Conservation (phyloP, 1,284 basidiomycete species). For the Mrakiaceae sp. region DNA sequence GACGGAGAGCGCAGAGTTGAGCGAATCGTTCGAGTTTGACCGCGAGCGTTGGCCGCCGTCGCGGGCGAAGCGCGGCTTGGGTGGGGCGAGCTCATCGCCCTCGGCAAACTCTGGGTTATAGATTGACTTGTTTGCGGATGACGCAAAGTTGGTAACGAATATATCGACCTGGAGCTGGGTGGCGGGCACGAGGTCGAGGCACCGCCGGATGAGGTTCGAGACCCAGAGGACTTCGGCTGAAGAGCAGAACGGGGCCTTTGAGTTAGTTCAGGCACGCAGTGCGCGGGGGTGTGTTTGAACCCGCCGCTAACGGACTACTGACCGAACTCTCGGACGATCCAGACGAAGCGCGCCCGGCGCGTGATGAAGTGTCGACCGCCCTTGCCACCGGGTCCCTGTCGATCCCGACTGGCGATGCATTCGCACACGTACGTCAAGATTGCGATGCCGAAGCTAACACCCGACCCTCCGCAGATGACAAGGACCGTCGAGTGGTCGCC, state of each 20-base stretch:
- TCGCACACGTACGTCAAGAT: constrained; percentile 60
- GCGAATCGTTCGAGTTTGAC: constrained; percentile 13
- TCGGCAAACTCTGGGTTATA: constrained; percentile 21
- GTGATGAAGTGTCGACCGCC: constrained; percentile 41
- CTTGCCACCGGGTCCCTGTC: constrained; percentile 39
- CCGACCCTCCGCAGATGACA: constrained; percentile 67
- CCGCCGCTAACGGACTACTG: constrained; percentile 22
- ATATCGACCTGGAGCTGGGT: constrained; percentile 61
- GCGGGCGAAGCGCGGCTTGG: constrained; percentile 38
- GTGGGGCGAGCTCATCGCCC: constrained; percentile 37
- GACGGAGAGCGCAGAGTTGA: constrained; percentile 4
- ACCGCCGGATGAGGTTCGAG: constrained; percentile 55
- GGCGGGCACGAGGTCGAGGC: constrained; percentile 50
- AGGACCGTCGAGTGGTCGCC: constrained; percentile 51
- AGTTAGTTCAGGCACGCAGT: not conserved
- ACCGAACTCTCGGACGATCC: constrained; percentile 75
- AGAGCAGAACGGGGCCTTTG: not conserved
- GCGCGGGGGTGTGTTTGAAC: not conserved
- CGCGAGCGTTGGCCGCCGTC: constrained; percentile 13
- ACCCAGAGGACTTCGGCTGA: constrained; percentile 75
- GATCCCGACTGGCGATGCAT: constrained; percentile 47
- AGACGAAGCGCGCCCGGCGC: constrained; percentile 61
- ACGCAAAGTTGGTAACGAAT: constrained; percentile 52
- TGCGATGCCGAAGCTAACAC: constrained; percentile 62
- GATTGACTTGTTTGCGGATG: constrained; percentile 10